These are phyloP conservation scores for Yamadazyma atmosphaerica DNA, from an alignment of 1,139 yeast genomes.

Conservation along the genomic window DNA sequence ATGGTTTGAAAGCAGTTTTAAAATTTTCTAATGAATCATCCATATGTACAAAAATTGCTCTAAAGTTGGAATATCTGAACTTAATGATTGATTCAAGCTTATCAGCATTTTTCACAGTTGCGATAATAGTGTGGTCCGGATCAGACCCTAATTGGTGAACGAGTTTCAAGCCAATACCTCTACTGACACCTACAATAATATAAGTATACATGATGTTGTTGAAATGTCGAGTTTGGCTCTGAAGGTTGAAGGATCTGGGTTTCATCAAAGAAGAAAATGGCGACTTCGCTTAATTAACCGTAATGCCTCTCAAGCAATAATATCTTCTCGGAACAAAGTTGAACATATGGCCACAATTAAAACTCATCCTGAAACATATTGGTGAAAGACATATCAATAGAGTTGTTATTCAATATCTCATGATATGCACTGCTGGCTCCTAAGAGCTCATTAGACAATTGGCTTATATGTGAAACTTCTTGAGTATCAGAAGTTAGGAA, in stretches of 20 bases:
- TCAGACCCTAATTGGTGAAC: slow-evolving; percentile 4
- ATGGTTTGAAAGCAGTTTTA: slow-evolving; percentile 5
- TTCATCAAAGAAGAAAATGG: too few relatives aligned
- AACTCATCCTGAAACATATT: slow-evolving; percentile 1
- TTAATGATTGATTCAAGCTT: not conserved
- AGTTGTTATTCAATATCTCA: slow-evolving; percentile 42
- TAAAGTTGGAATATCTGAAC: slow-evolving; percentile 4
- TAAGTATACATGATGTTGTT: slow-evolving; percentile 7
- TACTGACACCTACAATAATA: slow-evolving; percentile 8
- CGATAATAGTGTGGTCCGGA: slow-evolving; percentile 4
- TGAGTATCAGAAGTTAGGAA: slow-evolving; percentile 25
- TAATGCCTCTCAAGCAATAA: too few relatives aligned
- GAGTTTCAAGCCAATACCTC: slow-evolving; percentile 9
- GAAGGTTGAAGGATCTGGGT: too few relatives aligned
- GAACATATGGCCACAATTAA: too few relatives aligned
- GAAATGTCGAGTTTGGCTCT: too few relatives aligned
- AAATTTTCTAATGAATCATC: slow-evolving; percentile 2
- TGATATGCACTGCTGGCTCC: slow-evolving; percentile 47
- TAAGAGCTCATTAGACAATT: slow-evolving; percentile 36
- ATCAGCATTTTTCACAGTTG: slow-evolving; percentile 7
- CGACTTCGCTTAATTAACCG: too few relatives aligned
- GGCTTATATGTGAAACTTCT: slow-evolving; percentile 36
- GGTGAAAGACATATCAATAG: slow-evolving; percentile 32
- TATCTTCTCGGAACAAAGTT: too few relatives aligned
- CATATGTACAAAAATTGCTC: slow-evolving; percentile 3